These are phyloP conservation scores for Scorias spongiosa DNA, from an alignment of 2,329 filamentous ascomycete genomes.

Conservation along the genomic window DNA sequence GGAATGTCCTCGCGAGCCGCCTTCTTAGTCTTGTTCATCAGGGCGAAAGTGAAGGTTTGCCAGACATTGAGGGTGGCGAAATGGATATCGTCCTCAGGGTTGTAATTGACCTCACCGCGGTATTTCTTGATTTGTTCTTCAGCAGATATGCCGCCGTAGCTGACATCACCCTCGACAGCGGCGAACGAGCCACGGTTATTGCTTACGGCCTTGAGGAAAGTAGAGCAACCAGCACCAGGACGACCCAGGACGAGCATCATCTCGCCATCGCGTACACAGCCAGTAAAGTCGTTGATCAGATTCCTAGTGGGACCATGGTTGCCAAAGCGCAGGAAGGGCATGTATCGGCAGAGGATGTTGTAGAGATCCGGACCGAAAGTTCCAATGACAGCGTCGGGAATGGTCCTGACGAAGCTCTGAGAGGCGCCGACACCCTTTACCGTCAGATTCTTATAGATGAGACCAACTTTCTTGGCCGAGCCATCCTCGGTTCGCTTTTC, in stretches of 20 bases:
- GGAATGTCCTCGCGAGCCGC: slow-evolving; percentile 48
- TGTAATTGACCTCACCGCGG: slow-evolving; percentile 64
- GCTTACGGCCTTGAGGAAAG: slow-evolving; percentile 60
- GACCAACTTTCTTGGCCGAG: slow-evolving; percentile 62
- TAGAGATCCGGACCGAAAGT: slow-evolving; percentile 74
- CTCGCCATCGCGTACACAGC: slow-evolving; percentile 46
- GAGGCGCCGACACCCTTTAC: slow-evolving; percentile 57
- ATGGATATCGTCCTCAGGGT: slow-evolving; percentile 62
- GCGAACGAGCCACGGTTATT: slow-evolving; percentile 55
- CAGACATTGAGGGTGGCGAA: slow-evolving; percentile 61
- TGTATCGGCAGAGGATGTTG: slow-evolving; percentile 40
- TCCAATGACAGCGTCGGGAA: slow-evolving; percentile 59
- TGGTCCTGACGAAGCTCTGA: slow-evolving; percentile 52
- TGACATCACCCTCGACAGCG: slow-evolving; percentile 51
- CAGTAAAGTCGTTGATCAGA: slow-evolving; percentile 52
- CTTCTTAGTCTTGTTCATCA: slow-evolving; percentile 62
- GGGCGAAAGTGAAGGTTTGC: slow-evolving; percentile 61
- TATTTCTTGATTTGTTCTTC: slow-evolving; percentile 53
- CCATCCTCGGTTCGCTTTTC: slow-evolving; percentile 54
- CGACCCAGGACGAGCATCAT: slow-evolving; percentile 61
- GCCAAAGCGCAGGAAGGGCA: slow-evolving; percentile 29
- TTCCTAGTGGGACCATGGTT: not conserved
- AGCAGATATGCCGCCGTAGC: slow-evolving; percentile 56
- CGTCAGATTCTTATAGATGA: slow-evolving; percentile 60
- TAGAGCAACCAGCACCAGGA: slow-evolving; percentile 60